Evolutionary conservation across 805 yeast species (phyloP), one percentile per base, ranked within the genome.

Genomic region (Lachancea lanzarotensis): DNA sequence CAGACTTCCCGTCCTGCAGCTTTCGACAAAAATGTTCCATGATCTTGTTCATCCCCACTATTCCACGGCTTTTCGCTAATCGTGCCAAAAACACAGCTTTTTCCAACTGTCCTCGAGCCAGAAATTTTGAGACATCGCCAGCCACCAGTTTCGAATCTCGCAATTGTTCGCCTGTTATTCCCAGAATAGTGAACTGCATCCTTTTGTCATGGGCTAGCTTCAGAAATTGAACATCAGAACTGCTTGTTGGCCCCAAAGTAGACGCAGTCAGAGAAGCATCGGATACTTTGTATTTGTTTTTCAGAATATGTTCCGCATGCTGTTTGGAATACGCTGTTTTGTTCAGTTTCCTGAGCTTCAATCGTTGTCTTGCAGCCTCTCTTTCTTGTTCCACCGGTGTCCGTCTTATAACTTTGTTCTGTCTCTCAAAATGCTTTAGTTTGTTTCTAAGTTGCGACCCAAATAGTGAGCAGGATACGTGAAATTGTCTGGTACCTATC

Each of bases 31-130:
- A 66, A 67, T 78, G 72, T 47, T 74, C 71, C 55, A 79, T 58
- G 0, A 84, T 69, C n/a, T 74, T 69, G 50, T 85, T 84, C 77
- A 79, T 74, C 1, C 78, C 84, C 27, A 79, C 84, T 0, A 69
- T 52, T 8, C 84, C 86, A 31, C 71, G 70, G 2, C 55, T 56
- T 25, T 67, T 61, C 0, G 83, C 77, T 11, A 79, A 49, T 35
- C 71, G 67, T 3, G 75, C 67, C n/a, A 79, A 59, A 51, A 67
- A 68, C 20, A 72, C 45, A 0, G 90, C 90, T 46, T 84, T 74
- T 27, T 66, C 69, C 0, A 70, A 49, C 30, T 75, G 77, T 43
- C 70, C 78, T 42, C 75, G 61, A 16, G 64, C 65, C 29, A 85
- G 61, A 46, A 82, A 74, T 43, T 75, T 73, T 13, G 63, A 52